Base-by-base conservation (phyloP, 768 basidiomycete genomes). In the Lyophyllum atratum region DNA sequence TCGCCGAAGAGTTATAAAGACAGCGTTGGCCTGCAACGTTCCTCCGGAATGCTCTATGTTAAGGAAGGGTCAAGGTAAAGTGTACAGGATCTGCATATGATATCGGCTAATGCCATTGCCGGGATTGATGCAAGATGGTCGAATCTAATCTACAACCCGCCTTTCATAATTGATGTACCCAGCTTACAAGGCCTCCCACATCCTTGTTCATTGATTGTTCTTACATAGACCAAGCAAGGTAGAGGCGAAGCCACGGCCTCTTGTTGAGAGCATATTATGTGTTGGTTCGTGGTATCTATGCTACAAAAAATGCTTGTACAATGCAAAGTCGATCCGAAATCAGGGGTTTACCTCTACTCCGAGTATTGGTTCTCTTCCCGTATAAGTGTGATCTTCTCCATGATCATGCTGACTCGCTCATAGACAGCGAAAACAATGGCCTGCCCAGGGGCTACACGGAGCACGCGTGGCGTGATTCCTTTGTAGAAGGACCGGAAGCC, bases 361-460 rank as follows among this genome's bases (percentile, higher is more conserved):
- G 87, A 83, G 70, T 87, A 90, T 45, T 72, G 69, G 61, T 88
- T 84, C 33, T 89, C 88, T 58, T 82, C 83, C 37, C 75, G 73
- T 21, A 76, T 71, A 21, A 76, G 78, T 44, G 84, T 78, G 52
- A 93, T 77, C 53, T 71, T 76, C 79, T 96, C 95, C 55, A 96
- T 89, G 37, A 81, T 54, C 65, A 68, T 74, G 71, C 90, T 86
- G 59, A 98, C 89, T 49, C 90, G 80, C 76, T 99, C 96, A 66
- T 98, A 98, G 25, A 99, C 96, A 12, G 96, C 93, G 67, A 98
- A 98, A 33, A 98, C 96, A 62, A 98, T 92, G 2, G 95, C 95
- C 71, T 93, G 93, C 1, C 96, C 97, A 8, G 97, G 97, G 2
- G 97, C 97, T 44, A 99, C 97, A 52, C 97, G 86, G 65, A 97